Evolutionary conservation across 257 asterid species (phyloP).

Genomic region (Cynanchum wilfordii): DNA sequence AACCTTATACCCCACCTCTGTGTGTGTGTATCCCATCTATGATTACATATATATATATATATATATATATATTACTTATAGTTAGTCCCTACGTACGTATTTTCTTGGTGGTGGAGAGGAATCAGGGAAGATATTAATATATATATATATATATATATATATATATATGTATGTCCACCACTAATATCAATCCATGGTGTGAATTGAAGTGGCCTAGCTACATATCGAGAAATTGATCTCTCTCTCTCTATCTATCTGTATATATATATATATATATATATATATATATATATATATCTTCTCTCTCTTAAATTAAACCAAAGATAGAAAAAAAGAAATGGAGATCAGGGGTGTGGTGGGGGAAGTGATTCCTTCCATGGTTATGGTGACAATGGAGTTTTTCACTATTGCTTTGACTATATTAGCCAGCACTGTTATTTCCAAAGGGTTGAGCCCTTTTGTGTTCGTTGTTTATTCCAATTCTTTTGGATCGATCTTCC

Average conservation of each 20-base stretch:
- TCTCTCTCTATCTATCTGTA: too few species aligned
- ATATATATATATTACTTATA: neutral
- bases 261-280: too few species aligned
- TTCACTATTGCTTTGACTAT: constrained; percentile 52
- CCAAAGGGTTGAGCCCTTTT: constrained; percentile 66
- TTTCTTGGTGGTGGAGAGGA: neutral
- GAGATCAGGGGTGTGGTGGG: constrained; percentile 29
- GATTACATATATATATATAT: neutral
- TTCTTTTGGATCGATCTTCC: constrained; percentile 55
- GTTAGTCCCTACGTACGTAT: constrained; percentile 1
- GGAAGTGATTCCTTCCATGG: constrained; percentile 42
- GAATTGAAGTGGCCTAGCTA: too few species aligned
- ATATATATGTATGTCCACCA: constrained; percentile 2
- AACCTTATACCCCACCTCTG: neutral
- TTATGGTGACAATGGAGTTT: constrained; percentile 67
- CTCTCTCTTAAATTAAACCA: too few species aligned
- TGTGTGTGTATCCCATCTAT: neutral
- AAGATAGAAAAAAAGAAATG: neutral
- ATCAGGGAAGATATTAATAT: too few species aligned
- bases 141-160: neutral
- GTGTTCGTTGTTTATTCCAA: constrained; percentile 74
- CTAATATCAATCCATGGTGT: constrained; percentile 8
- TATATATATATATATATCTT: too few species aligned
- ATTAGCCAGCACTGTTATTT: constrained; percentile 65
- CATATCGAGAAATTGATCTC: neutral